phyloP scores from a whole-genome alignment of 345 rosid species.

The Eucalyptus erythrocorys region DNA sequence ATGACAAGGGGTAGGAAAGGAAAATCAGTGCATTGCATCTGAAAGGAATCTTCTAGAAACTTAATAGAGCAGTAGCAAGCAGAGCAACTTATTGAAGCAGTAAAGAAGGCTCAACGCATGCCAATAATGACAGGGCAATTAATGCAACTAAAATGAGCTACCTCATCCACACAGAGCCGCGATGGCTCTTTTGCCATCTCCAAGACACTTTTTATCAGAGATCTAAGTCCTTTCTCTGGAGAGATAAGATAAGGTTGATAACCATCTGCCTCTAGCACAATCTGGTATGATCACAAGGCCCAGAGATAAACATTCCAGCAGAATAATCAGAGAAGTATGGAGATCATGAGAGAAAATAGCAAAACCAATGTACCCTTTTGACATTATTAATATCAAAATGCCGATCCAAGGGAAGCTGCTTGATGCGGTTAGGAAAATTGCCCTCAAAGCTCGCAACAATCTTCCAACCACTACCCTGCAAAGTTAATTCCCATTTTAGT shows the following conservation, averaged over 20 bases:
- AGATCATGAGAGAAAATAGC: neutral
- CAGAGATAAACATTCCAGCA: neutral
- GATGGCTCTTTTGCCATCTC: slow-evolving; percentile 54
- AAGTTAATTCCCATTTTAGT: neutral
- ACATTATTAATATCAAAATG: slow-evolving; percentile 42
- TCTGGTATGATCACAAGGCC: slow-evolving; percentile 5
- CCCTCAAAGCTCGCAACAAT: slow-evolving; percentile 47
- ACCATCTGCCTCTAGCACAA: slow-evolving; percentile 49
- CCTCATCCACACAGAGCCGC: slow-evolving; percentile 48
- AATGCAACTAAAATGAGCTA: neutral
- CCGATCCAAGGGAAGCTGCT: slow-evolving; percentile 43
- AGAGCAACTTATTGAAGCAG: neutral
- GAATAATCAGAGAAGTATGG: neutral
- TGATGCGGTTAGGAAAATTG: slow-evolving; percentile 37
- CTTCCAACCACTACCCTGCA: slow-evolving; percentile 48
- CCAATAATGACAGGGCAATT: neutral
- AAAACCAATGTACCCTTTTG: slow-evolving; percentile 25
- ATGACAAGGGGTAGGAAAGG: neutral
- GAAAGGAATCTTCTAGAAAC: neutral
- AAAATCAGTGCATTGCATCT: neutral
- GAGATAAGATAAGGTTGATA: slow-evolving; percentile 52
- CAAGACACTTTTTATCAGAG: slow-evolving; percentile 35
- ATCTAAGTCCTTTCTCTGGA: slow-evolving; percentile 44
- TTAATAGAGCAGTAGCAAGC: neutral
- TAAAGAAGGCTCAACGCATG: neutral